Percentiles rank a stretch among this genome's conserved stretches.
Evolutionary conservation across 1,284 basidiomycete species (phyloP).

Genomic region (Puccinia triticina): DNA sequence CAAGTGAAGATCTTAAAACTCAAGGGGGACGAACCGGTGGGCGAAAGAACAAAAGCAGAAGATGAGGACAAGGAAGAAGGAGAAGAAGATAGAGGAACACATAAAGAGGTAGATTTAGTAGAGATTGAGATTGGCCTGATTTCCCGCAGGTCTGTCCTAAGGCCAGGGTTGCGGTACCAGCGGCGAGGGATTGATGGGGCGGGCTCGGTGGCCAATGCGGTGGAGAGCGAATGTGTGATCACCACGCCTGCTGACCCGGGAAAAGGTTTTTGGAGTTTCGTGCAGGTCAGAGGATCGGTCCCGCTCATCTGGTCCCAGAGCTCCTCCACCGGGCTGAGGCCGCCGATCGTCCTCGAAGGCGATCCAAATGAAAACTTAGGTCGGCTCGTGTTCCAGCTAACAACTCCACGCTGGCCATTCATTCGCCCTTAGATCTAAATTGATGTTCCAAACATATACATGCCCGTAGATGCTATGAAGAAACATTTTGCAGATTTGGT

Average conservation of each 20-base stretch:
- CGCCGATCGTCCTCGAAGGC: slow-evolving; percentile 78
- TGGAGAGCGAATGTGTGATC: slow-evolving; percentile 63
- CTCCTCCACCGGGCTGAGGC: slow-evolving; percentile 73
- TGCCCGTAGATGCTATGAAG: slow-evolving; percentile 31
- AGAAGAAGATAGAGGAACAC: neutral
- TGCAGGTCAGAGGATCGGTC: slow-evolving; percentile 86
- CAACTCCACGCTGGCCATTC: neutral
- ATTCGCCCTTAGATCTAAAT: neutral
- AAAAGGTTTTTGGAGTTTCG: slow-evolving; percentile 75
- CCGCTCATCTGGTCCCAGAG: slow-evolving; percentile 83
- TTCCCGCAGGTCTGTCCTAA: slow-evolving; percentile 64
- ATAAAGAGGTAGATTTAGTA: slow-evolving; percentile 1
- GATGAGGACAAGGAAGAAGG: neutral
- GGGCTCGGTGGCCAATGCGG: slow-evolving; percentile 66
- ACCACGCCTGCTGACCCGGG: neutral
- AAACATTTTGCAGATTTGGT: slow-evolving; percentile 29
- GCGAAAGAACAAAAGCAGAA: neutral
- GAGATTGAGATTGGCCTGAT: slow-evolving; percentile 63
- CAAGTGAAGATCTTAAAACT: slow-evolving; percentile 1
- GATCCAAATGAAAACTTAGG: slow-evolving; percentile 73
- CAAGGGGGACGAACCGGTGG: neutral
- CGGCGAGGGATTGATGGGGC: slow-evolving; percentile 64
- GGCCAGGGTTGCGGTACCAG: slow-evolving; percentile 66
- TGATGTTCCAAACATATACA: neutral
- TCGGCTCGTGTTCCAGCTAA: slow-evolving; percentile 22